A percentile compares a stretch with the other conserved stretches of the same genome.
These are phyloP conservation scores for Apiospora kogelbergensis DNA, from an alignment of 2,329 filamentous ascomycete species.

Conservation along the genomic window DNA sequence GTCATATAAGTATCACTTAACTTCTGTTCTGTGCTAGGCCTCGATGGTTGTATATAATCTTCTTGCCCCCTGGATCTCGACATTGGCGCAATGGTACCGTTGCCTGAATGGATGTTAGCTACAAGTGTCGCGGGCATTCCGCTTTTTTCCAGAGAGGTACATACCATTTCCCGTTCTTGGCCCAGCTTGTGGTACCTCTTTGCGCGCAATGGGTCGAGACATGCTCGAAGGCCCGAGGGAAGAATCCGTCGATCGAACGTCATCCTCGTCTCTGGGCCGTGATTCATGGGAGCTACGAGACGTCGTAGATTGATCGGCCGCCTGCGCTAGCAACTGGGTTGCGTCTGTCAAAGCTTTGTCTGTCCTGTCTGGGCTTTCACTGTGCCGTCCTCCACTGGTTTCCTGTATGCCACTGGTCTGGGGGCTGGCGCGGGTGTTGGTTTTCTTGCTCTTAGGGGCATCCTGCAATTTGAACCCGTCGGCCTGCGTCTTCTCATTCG, in stretches of 20 bases:
- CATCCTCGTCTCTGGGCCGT: conserved; percentile 55
- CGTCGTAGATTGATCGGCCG: conserved; percentile 38
- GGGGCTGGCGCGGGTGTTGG: conserved; percentile 44
- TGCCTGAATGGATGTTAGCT: conserved; percentile 3
- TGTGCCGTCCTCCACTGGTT: conserved; percentile 34
- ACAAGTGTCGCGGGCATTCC: background rate
- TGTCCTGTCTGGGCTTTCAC: conserved; percentile 36
- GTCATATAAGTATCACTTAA: conserved; percentile 56
- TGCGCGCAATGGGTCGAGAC: conserved; percentile 59
- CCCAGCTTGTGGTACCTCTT: conserved; percentile 52
- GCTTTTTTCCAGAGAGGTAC: background rate
- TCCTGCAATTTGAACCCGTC: conserved; percentile 81
- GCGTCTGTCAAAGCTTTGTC: conserved; percentile 36
- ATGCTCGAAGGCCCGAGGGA: conserved; percentile 39
- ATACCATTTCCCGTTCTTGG: conserved; percentile 31
- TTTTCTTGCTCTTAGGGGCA: conserved; percentile 65
- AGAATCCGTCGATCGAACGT: conserved; percentile 45
- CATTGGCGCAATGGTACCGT: conserved; percentile 19
- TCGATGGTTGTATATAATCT: conserved; percentile 27
- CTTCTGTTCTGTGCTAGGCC: conserved; percentile 39
- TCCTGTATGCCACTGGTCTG: conserved; percentile 42
- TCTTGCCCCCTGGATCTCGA: conserved; percentile 24
- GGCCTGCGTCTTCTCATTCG: conserved; percentile 35
- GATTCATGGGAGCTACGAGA: conserved; percentile 61
- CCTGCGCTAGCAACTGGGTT: conserved; percentile 30